Evolutionary conservation across 108 stramenopile genomes (phyloP), one percentile per base, ranked within the genome.

Genomic region (Cyclotella distinguenda): DNA sequence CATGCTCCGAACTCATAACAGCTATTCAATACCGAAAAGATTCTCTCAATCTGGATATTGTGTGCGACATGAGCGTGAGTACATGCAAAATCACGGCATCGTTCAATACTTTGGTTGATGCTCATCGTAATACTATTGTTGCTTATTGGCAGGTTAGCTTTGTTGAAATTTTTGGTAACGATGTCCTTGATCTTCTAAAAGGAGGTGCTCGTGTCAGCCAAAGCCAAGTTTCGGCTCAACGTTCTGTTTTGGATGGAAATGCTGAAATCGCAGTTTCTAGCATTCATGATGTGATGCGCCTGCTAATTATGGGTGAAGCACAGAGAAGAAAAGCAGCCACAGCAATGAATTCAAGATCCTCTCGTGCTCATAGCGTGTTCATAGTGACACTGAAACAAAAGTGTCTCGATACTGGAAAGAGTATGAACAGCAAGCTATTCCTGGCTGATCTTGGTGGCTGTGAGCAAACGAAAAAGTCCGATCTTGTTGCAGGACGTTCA

Each of bases 371-470:
- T 42, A 75, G 78, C n/a, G 45, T 88, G 4, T 78, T 88, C 56
- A 84, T 83, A 38, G 42, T 88, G 9, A 66, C 77, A 8, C 62
- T 88, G 9, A 57, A 71, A 5, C 87, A 88, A 59, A 64, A 66
- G 35, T 66, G 67, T 33, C 13, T 48, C 16, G 66, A 71, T 32
- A 49, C 64, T 10, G 80, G 74, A 16, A 69, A 64, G 33, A 56
- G 15, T 4, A 49, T 78, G 7, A 46, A 48, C 27, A 82, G 82
- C 47, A 59, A 64, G 16, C 72, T 88, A 22, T 88, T 84, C 47
- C 45, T 88, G 26, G 80, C 72, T 39, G 87, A 88, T 70, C 71
- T 88, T 22, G 87, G 87, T 18, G 87, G 87, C 2, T 70, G 74
- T 33, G 87, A 88, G 65, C 84, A 85, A 49, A 65, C 79, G 27